These are phyloP conservation scores for Ustilago loliicola DNA, from an alignment of 1,284 basidiomycete species.

Conservation along the genomic window DNA sequence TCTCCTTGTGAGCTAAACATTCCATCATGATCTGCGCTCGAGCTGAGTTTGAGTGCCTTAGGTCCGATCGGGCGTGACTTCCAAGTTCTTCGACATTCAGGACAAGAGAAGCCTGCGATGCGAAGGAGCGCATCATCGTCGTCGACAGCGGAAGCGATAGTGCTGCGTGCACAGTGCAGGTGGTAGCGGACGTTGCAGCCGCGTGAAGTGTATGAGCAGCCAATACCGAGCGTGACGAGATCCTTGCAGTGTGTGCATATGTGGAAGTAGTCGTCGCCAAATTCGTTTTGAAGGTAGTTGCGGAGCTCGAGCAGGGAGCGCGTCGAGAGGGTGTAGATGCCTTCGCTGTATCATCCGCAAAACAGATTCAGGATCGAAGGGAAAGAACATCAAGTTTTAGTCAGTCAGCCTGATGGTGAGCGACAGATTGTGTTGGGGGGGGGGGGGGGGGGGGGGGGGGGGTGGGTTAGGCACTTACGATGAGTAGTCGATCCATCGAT, in stretches of 20 bases:
- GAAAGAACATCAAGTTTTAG: neutral
- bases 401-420: neutral
- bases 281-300: conserved; percentile 81
- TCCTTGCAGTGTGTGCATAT: conserved; percentile 83
- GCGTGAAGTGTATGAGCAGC: conserved; percentile 14
- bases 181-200: conserved; percentile 36
- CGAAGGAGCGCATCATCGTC: conserved; percentile 28
- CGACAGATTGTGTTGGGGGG: neutral
- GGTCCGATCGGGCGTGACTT: conserved; percentile 46
- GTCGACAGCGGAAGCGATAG: conserved; percentile 23
- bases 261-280: conserved; percentile 75
- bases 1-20: conserved; percentile 21
- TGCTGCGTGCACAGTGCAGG: conserved; percentile 40
- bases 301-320: conserved; percentile 81
- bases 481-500: conserved; percentile 83
- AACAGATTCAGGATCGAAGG: neutral
- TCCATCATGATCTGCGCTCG: conserved; percentile 4
- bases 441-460: too few relatives aligned
- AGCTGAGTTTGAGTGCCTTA: conserved; percentile 19
- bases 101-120: conserved; percentile 27
- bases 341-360: conserved; percentile 61
- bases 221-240: conserved; percentile 71
- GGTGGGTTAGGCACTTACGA: conserved; percentile 53
- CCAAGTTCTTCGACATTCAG: conserved; percentile 23
- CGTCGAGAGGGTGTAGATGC: conserved; percentile 82